Conservation (phyloP, 306 rosid genomes). For the Fragaria vesca region DNA sequence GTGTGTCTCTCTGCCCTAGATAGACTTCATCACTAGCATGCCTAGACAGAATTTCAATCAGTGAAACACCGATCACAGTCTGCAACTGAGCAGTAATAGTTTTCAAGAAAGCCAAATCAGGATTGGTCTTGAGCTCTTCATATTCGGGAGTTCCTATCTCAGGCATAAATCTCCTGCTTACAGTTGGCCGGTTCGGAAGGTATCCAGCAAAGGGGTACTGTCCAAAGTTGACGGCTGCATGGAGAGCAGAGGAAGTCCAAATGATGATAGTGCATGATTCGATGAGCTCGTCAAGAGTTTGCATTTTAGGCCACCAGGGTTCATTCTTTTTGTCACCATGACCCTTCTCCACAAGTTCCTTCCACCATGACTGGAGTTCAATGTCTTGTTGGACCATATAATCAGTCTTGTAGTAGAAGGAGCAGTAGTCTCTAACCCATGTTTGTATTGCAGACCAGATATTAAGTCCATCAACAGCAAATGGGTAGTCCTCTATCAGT, state of each 20-base stretch:
- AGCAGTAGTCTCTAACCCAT: slow-evolving; percentile 53
- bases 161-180: slow-evolving; percentile 49
- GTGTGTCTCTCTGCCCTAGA: slow-evolving; percentile 47
- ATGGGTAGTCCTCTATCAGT: slow-evolving; percentile 55
- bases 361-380: slow-evolving; percentile 63
- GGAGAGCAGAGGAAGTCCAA: slow-evolving; percentile 67
- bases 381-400: slow-evolving; percentile 36
- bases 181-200: slow-evolving; percentile 56
- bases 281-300: slow-evolving; percentile 38
- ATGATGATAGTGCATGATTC: slow-evolving; percentile 40
- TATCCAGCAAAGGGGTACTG: slow-evolving; percentile 63
- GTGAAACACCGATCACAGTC: slow-evolving; percentile 38
- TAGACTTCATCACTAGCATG: slow-evolving; percentile 53
- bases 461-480: slow-evolving; percentile 54
- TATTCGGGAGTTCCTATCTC: slow-evolving; percentile 47
- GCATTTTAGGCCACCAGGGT: slow-evolving; percentile 57
- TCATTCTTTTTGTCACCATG: slow-evolving; percentile 52
- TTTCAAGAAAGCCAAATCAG: slow-evolving; percentile 40
- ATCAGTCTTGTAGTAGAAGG: slow-evolving; percentile 46
- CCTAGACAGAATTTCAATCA: slow-evolving; percentile 55
- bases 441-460: slow-evolving; percentile 54
- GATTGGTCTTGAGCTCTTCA: slow-evolving; percentile 35
- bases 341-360: slow-evolving; percentile 42
- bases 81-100: slow-evolving; percentile 53
- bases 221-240: slow-evolving; percentile 64